Percentiles rank a stretch among this genome's conserved stretches.
Evolutionary conservation across 495 filamentous ascomycete species (phyloP).

Genomic region (Monascus purpureus): DNA sequence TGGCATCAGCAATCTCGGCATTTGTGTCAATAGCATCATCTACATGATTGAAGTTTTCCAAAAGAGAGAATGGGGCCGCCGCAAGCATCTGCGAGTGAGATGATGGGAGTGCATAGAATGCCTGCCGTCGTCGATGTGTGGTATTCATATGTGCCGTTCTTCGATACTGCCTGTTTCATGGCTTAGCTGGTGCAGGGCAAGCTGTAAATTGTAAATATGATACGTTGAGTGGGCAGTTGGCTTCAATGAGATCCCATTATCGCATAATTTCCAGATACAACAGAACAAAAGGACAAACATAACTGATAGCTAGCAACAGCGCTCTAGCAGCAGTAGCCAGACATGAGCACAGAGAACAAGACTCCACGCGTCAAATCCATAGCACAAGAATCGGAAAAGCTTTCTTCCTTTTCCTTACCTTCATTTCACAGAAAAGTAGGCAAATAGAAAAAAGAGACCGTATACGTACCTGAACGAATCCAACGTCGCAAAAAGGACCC

Average conservation of each 20-base stretch:
- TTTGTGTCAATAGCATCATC: slow-evolving; percentile 86
- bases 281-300: too few relatives aligned
- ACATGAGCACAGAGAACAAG: too few relatives aligned
- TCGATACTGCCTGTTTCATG: slow-evolving; percentile 57
- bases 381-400: background rate
- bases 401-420: background rate
- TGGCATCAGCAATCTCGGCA: slow-evolving; percentile 65
- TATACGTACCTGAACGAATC: slow-evolving; percentile 76
- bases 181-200: background rate
- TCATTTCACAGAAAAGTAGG: too few relatives aligned
- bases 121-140: slow-evolving; percentile 76
- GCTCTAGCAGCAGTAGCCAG: too few relatives aligned
- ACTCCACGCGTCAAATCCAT: background rate
- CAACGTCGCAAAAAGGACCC: slow-evolving; percentile 60
- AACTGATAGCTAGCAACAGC: too few relatives aligned
- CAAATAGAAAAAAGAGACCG: too few relatives aligned
- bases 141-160: slow-evolving; percentile 69
- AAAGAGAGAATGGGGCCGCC: slow-evolving; percentile 63
- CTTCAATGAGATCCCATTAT: background rate
- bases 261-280: too few relatives aligned
- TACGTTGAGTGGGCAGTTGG: background rate
- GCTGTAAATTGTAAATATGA: background rate
- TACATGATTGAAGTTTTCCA: slow-evolving; percentile 59
- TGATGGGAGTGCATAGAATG: slow-evolving; percentile 81
- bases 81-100: slow-evolving; percentile 70